Conservation (phyloP, 768 basidiomycete species). For the Podaxis sp. region DNA sequence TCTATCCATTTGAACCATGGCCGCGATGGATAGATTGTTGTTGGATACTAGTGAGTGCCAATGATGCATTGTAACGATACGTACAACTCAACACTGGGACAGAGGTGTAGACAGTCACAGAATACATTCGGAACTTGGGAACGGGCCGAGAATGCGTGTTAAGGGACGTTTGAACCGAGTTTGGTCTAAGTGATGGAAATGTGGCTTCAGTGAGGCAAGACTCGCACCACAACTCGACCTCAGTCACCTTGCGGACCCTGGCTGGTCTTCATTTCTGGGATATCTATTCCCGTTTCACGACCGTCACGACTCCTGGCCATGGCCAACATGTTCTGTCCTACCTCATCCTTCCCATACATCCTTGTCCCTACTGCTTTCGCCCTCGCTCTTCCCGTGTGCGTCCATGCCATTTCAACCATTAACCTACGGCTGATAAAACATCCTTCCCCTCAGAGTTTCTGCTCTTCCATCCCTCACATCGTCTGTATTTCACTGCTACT, state of each 20-base stretch:
- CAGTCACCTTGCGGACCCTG: constrained; percentile 4
- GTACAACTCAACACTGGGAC: background rate
- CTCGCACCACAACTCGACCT: background rate
- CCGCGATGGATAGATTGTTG: no score
- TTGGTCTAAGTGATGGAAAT: constrained; percentile 5
- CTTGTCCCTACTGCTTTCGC: constrained; percentile 1
- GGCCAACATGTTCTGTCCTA: background rate
- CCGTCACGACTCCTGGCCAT: background rate
- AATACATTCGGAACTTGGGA: background rate
- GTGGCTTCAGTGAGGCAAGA: constrained; percentile 2
- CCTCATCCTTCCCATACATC: background rate
- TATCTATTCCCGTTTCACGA: background rate
- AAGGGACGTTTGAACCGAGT: constrained; percentile 6
- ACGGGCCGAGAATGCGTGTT: constrained; percentile 7
- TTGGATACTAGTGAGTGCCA: background rate
- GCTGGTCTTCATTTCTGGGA: constrained; percentile 1
- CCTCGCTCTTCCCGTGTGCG: constrained; percentile 2
- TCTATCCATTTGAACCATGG: no score
- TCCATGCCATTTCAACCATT: background rate
- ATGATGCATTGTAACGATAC: no score
- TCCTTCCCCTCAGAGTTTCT: background rate
- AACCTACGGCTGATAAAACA: background rate
- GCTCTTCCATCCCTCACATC: constrained; percentile 5
- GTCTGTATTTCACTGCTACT: constrained; percentile 8
- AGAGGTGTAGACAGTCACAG: background rate